Evolutionary conservation across 768 basidiomycete species (phyloP).

Genomic region (Pulveroboletus sp.): DNA sequence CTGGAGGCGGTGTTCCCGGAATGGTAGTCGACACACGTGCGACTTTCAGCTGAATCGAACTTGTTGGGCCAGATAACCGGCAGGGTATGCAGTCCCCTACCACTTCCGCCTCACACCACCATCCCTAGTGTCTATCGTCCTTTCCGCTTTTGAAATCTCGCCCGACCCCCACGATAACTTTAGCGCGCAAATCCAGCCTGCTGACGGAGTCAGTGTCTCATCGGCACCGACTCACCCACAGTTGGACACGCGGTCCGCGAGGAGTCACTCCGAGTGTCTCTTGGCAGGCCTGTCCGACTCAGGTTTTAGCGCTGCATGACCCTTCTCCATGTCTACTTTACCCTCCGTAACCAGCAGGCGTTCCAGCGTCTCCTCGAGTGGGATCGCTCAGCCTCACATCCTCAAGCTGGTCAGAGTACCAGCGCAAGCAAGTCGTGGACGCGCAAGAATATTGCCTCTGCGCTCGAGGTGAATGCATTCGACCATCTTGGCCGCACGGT

Average conservation of each 20-base stretch:
- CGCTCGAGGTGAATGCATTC: slow-evolving; percentile 61
- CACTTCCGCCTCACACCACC: not conserved
- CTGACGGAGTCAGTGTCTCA: slow-evolving; percentile 7
- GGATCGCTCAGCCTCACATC: slow-evolving; percentile 33
- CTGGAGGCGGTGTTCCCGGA: not conserved
- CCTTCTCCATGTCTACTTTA: slow-evolving; percentile 74
- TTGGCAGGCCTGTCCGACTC: slow-evolving; percentile 17
- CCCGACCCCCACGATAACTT: not conserved
- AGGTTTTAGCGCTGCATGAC: slow-evolving; percentile 50
- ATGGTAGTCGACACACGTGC: slow-evolving; percentile 15
- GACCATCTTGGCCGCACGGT: slow-evolving; percentile 73
- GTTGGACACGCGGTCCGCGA: slow-evolving; percentile 22
- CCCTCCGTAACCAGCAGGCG: slow-evolving; percentile 64
- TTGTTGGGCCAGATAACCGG: not conserved
- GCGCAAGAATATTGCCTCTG: slow-evolving; percentile 36
- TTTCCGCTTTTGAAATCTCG: not conserved
- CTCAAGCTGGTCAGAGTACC: slow-evolving; percentile 29
- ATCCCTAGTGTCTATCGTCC: not conserved
- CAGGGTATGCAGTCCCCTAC: not conserved
- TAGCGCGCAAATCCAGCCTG: not conserved
- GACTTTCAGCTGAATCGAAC: not conserved
- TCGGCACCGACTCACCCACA: slow-evolving; percentile 11
- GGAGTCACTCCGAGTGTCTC: slow-evolving; percentile 25
- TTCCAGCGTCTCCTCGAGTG: slow-evolving; percentile 72
- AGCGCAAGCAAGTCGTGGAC: slow-evolving; percentile 59